Percentiles rank a stretch among this genome's conserved stretches.
Evolutionary conservation across 2,329 filamentous ascomycete species (phyloP).

Genomic region (Hypoxylon sp.): DNA sequence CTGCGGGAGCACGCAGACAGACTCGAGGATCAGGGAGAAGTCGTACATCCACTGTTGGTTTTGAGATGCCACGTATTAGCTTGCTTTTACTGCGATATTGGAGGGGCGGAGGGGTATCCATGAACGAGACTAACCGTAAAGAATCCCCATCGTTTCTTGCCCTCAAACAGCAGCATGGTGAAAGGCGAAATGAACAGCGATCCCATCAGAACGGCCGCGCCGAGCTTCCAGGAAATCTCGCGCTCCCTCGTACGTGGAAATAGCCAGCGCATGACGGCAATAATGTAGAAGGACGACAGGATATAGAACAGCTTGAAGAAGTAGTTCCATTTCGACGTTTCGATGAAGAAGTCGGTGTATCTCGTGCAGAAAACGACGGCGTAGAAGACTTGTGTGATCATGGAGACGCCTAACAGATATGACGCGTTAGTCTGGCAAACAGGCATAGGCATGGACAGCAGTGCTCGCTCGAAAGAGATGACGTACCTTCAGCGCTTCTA

Average conservation of each 20-base stretch:
- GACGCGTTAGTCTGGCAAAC: constrained; percentile 32
- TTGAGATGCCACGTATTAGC: constrained; percentile 29
- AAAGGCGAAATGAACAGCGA: constrained; percentile 75
- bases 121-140: constrained; percentile 53
- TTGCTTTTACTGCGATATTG: background rate
- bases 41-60: constrained; percentile 76
- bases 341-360: constrained; percentile 81
- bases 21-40: constrained; percentile 92
- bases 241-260: constrained; percentile 88
- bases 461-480: constrained; percentile 17
- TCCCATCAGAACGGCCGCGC: constrained; percentile 71
- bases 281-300: constrained; percentile 81
- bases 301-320: constrained; percentile 93
- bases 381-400: constrained; percentile 91
- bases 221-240: constrained; percentile 93
- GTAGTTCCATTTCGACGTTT: constrained; percentile 71
- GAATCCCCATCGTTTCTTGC: constrained; percentile 56
- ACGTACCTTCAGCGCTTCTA: constrained; percentile 81
- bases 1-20: constrained; percentile 88
- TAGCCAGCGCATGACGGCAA: constrained; percentile 85
- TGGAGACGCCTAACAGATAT: constrained; percentile 76
- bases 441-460: background rate
- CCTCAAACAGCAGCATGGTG: constrained; percentile 72
- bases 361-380: constrained; percentile 83
- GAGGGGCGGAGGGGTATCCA: background rate